Percentiles rank a stretch among this genome's conserved stretches.
These are phyloP conservation scores for Brasilioporus rufonigricans DNA, from an alignment of 768 basidiomycete genomes.

Conservation along the genomic window DNA sequence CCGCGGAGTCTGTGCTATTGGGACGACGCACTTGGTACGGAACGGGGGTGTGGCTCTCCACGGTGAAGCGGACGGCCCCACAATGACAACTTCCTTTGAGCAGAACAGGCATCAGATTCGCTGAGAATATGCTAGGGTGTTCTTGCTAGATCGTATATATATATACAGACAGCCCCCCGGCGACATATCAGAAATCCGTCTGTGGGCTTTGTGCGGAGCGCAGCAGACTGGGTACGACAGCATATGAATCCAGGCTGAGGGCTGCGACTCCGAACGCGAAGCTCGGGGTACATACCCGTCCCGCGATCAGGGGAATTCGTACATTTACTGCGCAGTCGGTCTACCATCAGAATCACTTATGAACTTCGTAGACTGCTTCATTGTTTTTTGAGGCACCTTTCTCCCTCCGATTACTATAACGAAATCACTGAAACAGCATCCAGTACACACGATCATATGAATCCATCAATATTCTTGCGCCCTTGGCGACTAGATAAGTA, in stretches of 20 bases:
- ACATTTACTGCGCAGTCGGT: too few species aligned
- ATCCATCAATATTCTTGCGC: neutral
- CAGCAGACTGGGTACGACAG: too few species aligned
- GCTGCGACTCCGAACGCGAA: too few species aligned
- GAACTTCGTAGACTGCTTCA: neutral
- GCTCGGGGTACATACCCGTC: too few species aligned
- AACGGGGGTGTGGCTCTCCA: conserved; percentile 14
- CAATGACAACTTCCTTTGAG: conserved; percentile 42
- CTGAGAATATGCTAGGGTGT: neutral
- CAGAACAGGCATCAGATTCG: conserved; percentile 45
- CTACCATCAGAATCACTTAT: too few species aligned
- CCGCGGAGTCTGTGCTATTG: too few species aligned
- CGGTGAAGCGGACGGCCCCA: conserved; percentile 34
- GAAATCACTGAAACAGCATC: neutral
- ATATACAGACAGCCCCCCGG: neutral
- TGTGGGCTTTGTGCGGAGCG: neutral
- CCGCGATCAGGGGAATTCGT: too few species aligned
- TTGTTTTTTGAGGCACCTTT: neutral
- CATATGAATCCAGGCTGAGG: too few species aligned
- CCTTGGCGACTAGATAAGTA: neutral
- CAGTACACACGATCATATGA: neutral
- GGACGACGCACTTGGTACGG: conserved; percentile 30
- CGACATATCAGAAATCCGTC: neutral
- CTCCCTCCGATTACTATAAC: neutral
- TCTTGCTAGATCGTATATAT: neutral